phyloP scores from a whole-genome alignment of 805 yeast species.

The Pichia heedii region DNA sequence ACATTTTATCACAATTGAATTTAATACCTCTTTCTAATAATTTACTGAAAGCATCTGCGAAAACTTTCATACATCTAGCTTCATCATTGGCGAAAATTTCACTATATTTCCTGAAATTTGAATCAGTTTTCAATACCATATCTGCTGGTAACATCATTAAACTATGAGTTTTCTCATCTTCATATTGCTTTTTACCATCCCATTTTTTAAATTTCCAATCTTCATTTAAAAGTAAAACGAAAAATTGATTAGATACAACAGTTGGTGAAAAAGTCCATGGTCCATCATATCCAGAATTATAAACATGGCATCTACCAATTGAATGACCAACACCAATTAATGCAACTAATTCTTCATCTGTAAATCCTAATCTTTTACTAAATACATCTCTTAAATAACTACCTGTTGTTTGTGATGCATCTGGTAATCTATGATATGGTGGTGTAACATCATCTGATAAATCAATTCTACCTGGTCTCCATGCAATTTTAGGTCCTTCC shows the following conservation, averaged over 20 bases:
- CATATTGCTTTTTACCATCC: slow-evolving; percentile 56
- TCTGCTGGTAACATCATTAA: slow-evolving; percentile 56
- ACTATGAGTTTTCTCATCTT: slow-evolving; percentile 46
- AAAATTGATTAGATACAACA: slow-evolving; percentile 67
- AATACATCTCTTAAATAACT: slow-evolving; percentile 39
- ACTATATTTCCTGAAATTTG: slow-evolving; percentile 35
- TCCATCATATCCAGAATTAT: slow-evolving; percentile 73
- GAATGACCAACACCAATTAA: slow-evolving; percentile 40
- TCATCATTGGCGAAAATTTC: slow-evolving; percentile 42
- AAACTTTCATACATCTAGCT: slow-evolving; percentile 41
- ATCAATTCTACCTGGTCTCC: slow-evolving; percentile 47
- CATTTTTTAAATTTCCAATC: slow-evolving; percentile 54
- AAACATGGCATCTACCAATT: slow-evolving; percentile 39
- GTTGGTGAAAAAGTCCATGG: slow-evolving; percentile 86
- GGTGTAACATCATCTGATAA: slow-evolving; percentile 29
- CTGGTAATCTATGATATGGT: slow-evolving; percentile 43
- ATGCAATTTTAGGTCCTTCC: slow-evolving; percentile 54
- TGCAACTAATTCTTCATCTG: slow-evolving; percentile 38
- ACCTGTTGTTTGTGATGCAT: slow-evolving; percentile 35
- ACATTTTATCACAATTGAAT: slow-evolving; percentile 38
- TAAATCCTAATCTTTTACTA: slow-evolving; percentile 35
- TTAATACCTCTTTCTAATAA: slow-evolving; percentile 66
- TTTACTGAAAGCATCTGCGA: slow-evolving; percentile 35
- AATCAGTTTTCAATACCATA: slow-evolving; percentile 41
- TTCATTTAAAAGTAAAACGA: slow-evolving; percentile 40